phyloP scores from a whole-genome alignment of 78 protist genomes.

The Dictyostelium intermedium region DNA sequence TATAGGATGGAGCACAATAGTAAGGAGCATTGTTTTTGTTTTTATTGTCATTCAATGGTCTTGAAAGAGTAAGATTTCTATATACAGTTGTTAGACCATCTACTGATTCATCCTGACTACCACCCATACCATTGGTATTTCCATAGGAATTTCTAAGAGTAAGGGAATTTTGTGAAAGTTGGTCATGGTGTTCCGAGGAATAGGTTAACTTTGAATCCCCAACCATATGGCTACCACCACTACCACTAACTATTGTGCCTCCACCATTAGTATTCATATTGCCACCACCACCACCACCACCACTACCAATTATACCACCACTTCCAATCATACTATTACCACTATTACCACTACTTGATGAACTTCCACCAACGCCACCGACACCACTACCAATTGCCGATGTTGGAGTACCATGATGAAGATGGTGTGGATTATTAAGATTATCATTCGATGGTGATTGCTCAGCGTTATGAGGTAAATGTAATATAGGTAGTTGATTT shows the following conservation, averaged over 20 bases:
- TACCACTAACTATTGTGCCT: neutral
- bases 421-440: neutral
- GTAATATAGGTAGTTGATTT: conserved; percentile 2
- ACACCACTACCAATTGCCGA: neutral
- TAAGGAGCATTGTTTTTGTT: conserved; percentile 32
- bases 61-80: conserved; percentile 39
- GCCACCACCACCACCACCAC: neutral
- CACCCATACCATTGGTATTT: neutral
- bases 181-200: neutral
- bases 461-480: neutral
- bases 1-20: conserved; percentile 72
- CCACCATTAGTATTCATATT: neutral
- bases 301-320: neutral
- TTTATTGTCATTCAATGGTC: neutral
- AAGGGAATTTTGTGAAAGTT: neutral
- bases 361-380: neutral
- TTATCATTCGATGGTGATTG: neutral
- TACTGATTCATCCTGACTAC: conserved; percentile 12
- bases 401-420: neutral
- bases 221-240: neutral
- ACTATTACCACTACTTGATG: neutral
- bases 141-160: neutral
- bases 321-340: neutral
- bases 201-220: neutral
- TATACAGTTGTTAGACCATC: conserved; percentile 49